Percentiles rank a stretch among this genome's conserved stretches.
Conservation (phyloP, 192 early-diverging fungal species). For the Umbelopsis sp. region DNA sequence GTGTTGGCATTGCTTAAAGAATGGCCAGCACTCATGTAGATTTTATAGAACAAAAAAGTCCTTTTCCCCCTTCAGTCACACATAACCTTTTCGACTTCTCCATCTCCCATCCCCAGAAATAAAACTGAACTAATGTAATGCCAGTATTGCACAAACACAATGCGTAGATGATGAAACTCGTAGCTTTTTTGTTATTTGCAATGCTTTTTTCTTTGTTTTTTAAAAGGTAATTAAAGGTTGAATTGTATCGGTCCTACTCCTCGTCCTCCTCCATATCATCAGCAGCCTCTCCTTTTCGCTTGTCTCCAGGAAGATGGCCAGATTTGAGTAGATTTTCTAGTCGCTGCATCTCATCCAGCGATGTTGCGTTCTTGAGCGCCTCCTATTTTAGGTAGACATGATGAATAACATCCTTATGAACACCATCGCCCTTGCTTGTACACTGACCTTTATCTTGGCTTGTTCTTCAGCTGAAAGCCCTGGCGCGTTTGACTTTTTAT, state of each 20-base stretch:
- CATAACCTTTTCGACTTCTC: too few species aligned
- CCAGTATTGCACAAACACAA: too few species aligned
- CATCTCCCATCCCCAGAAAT: too few species aligned
- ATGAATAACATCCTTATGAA: neutral
- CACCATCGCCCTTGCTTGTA: neutral
- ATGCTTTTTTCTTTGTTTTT: neutral
- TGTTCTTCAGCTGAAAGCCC: constrained; percentile 70
- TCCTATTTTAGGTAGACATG: constrained; percentile 36
- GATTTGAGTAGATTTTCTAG: constrained; percentile 71
- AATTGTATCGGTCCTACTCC: constrained; percentile 4
- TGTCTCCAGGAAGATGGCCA: constrained; percentile 49
- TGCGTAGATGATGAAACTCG: too few species aligned
- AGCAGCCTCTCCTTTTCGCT: constrained; percentile 3
- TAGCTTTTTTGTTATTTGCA: neutral
- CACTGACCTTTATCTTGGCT: constrained; percentile 58
- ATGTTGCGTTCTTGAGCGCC: constrained; percentile 74
- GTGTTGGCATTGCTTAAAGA: too few species aligned
- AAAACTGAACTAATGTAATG: too few species aligned
- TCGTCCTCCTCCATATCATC: constrained; percentile 28
- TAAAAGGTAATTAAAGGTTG: neutral
- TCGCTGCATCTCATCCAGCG: constrained; percentile 73
- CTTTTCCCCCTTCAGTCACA: too few species aligned
- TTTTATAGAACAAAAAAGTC: too few species aligned
- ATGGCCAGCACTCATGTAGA: too few species aligned
- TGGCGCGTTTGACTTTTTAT: constrained; percentile 58